A percentile compares a stretch with the other conserved stretches of the same genome.
Conservation (phyloP, 1,284 basidiomycete genomes). For the Heterobasidion annosum region DNA sequence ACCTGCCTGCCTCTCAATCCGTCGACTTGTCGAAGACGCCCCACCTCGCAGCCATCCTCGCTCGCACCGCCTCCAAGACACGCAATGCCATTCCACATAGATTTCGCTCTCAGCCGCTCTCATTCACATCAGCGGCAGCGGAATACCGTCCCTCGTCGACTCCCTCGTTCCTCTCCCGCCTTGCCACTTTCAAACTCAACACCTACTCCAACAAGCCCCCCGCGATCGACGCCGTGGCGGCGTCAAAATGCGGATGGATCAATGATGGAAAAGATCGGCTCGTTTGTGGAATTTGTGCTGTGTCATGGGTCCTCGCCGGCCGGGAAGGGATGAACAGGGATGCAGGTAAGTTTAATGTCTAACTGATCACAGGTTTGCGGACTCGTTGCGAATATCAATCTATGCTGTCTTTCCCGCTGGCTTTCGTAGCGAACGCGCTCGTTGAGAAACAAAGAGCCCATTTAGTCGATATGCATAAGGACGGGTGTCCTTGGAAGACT, state of each 20-base stretch:
- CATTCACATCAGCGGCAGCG: constrained; percentile 19
- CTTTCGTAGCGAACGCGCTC: constrained; percentile 44
- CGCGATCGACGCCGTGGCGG: constrained; percentile 65
- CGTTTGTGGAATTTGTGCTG: constrained; percentile 58
- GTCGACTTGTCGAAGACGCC: constrained; percentile 46
- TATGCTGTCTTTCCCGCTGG: not conserved
- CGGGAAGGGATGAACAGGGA: constrained; percentile 61
- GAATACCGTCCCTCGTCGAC: constrained; percentile 74
- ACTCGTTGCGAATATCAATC: constrained; percentile 1
- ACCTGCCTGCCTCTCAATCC: constrained; percentile 13
- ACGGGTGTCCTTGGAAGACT: constrained; percentile 73
- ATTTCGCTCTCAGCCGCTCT: constrained; percentile 13
- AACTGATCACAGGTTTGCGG: constrained; percentile 10
- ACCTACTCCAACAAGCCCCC: constrained; percentile 72
- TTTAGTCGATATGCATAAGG: constrained; percentile 63
- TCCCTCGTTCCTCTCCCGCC: constrained; percentile 58
- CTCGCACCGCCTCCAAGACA: constrained; percentile 51
- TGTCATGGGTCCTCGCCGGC: constrained; percentile 63
- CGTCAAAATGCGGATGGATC: constrained; percentile 70
- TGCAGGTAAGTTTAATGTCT: constrained; percentile 45
- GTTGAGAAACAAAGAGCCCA: constrained; percentile 61
- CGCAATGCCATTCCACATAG: constrained; percentile 38
- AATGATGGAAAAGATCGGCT: constrained; percentile 72
- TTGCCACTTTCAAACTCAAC: constrained; percentile 66
- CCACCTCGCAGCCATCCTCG: constrained; percentile 56